phyloP scores from a whole-genome alignment of 257 asterid species.

The Solanum clarkiae region DNA sequence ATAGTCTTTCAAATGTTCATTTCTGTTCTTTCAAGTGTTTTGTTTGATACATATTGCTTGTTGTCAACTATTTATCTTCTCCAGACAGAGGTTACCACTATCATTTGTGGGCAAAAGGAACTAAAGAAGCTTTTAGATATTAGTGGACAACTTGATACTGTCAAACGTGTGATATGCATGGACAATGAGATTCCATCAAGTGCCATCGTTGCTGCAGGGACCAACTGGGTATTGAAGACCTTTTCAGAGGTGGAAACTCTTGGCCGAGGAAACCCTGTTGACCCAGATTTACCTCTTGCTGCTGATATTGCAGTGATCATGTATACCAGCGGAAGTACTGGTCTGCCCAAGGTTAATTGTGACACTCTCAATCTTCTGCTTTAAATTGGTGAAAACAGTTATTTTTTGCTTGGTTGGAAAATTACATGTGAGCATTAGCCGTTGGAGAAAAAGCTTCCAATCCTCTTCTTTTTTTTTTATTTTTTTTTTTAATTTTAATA shows the following conservation, averaged over 20 bases:
- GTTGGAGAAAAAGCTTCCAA: neutral
- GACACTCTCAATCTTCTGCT: neutral
- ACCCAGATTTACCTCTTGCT: conserved; percentile 72
- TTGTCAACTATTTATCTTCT: conserved; percentile 12
- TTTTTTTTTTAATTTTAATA: neutral
- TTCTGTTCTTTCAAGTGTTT: neutral
- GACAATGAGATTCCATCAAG: conserved; percentile 61
- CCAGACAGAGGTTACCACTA: conserved; percentile 98
- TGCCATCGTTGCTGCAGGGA: conserved; percentile 30
- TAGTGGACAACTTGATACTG: conserved; percentile 87
- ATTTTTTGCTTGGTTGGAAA: neutral
- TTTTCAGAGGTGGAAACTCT: conserved; percentile 59
- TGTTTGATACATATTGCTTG: neutral
- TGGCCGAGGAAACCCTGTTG: conserved; percentile 66
- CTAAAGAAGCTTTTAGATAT: conserved; percentile 71
- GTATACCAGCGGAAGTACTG: conserved; percentile 99
- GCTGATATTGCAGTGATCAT: conserved; percentile 93
- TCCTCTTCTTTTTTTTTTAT: neutral
- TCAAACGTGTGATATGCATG: conserved; percentile 75
- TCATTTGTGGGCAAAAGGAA: conserved; percentile 83
- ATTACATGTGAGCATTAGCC: neutral
- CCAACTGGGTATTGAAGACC: conserved; percentile 56
- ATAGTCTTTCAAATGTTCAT: neutral
- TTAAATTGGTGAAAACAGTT: neutral
- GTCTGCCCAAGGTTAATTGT: conserved; percentile 86